Conservation (phyloP, 495 filamentous ascomycete species). For the Penicillium chermesinum region DNA sequence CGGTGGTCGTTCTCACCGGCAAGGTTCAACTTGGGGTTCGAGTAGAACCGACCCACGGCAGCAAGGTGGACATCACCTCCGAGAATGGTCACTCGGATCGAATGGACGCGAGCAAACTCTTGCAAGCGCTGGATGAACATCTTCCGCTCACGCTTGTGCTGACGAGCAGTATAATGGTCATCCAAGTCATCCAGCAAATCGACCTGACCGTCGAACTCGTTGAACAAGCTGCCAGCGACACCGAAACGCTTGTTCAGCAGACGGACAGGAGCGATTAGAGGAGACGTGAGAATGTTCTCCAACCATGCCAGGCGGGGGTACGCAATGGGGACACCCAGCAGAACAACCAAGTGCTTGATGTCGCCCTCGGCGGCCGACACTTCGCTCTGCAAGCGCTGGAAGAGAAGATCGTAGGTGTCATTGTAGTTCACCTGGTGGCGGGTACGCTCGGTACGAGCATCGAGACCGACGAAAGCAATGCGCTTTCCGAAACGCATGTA, state of each 20-base stretch:
- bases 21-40: constrained; percentile 57
- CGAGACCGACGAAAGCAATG: constrained; percentile 81
- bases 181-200: constrained; percentile 92
- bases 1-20: constrained; percentile 58
- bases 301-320: constrained; percentile 94
- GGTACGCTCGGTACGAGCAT: constrained; percentile 88
- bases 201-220: constrained; percentile 84
- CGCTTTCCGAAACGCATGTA: constrained; percentile 79
- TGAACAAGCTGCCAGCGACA: constrained; percentile 78
- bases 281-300: constrained; percentile 81
- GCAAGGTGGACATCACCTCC: constrained; percentile 75
- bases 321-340: constrained; percentile 89
- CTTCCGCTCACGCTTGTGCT: constrained; percentile 85
- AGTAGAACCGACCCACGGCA: constrained; percentile 71
- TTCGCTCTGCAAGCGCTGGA: constrained; percentile 61
- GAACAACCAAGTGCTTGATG: constrained; percentile 77
- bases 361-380: constrained; percentile 54
- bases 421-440: constrained; percentile 86
- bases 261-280: constrained; percentile 77
- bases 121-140: constrained; percentile 70
- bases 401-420: constrained; percentile 83
- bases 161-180: constrained; percentile 89
- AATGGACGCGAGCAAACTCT: constrained; percentile 61
- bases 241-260: constrained; percentile 90
- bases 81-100: constrained; percentile 77